A percentile compares a stretch with the other conserved stretches of the same genome.
Conservation (phyloP, 805 yeast species). For the Candida argentea region DNA sequence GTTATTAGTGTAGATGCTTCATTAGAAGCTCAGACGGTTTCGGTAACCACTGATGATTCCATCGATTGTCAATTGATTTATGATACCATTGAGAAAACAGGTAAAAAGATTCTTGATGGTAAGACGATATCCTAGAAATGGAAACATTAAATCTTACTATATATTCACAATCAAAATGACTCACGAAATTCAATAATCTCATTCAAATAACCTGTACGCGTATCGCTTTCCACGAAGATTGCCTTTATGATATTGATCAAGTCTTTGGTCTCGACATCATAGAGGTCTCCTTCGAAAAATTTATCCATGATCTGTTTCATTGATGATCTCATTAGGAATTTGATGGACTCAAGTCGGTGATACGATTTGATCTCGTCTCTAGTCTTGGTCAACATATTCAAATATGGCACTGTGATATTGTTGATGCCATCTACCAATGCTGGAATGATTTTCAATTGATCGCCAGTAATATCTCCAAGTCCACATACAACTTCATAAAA, state of each 20-base stretch:
- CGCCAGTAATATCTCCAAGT: slow-evolving; percentile 25
- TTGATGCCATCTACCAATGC: slow-evolving; percentile 14
- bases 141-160: neutral
- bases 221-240: slow-evolving; percentile 35
- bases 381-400: slow-evolving; percentile 9
- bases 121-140: slow-evolving; percentile 28
- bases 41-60: slow-evolving; percentile 48
- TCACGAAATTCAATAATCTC: slow-evolving; percentile 37
- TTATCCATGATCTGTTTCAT: slow-evolving; percentile 37
- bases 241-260: slow-evolving; percentile 29
- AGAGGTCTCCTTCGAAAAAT: slow-evolving; percentile 44
- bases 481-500: slow-evolving; percentile 15
- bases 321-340: slow-evolving; percentile 25
- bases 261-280: slow-evolving; percentile 39
- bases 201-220: slow-evolving; percentile 31
- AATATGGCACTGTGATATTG: slow-evolving; percentile 12
- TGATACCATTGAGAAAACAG: slow-evolving; percentile 78
- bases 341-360: slow-evolving; percentile 20
- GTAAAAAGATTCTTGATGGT: slow-evolving; percentile 71
- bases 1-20: slow-evolving; percentile 67
- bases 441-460: slow-evolving; percentile 21
- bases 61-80: slow-evolving; percentile 71
- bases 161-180: too few relatives aligned
- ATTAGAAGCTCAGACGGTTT: slow-evolving; percentile 72
- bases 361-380: slow-evolving; percentile 12